Conservation (phyloP, 2,329 filamentous ascomycete genomes). For the Harringtonia aguacate region DNA sequence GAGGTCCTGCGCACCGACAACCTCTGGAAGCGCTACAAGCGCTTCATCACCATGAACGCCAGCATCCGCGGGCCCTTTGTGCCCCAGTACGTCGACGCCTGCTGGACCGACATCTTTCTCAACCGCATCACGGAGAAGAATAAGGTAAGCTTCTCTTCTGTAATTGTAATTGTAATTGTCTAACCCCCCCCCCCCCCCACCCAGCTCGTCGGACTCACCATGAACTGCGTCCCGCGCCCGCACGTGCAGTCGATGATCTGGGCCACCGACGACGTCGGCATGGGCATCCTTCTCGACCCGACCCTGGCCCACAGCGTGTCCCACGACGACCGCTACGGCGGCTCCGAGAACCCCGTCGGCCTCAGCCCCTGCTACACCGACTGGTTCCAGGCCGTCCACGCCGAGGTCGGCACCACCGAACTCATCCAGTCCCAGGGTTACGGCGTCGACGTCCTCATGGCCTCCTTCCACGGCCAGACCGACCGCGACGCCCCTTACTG, state of each 20-base stretch:
- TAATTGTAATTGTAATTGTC: neutral
- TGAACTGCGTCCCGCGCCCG: conserved; percentile 22
- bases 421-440: conserved; percentile 20
- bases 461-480: conserved; percentile 16
- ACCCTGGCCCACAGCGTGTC: conserved; percentile 10
- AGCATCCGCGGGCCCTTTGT: conserved; percentile 26
- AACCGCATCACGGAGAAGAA: conserved; percentile 17
- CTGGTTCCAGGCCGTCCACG: conserved; percentile 17
- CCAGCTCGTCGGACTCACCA: conserved; percentile 24
- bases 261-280: conserved; percentile 26
- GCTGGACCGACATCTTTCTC: conserved; percentile 25
- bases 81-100: conserved; percentile 21
- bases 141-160: no score
- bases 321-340: conserved; percentile 14
- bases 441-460: conserved; percentile 22
- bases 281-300: conserved; percentile 22
- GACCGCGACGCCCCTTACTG: conserved; percentile 10
- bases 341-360: conserved; percentile 15
- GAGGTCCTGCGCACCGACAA: conserved; percentile 21
- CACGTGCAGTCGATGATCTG: conserved; percentile 27
- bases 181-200: no score
- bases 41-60: conserved; percentile 25
- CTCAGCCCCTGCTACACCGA: conserved; percentile 19
- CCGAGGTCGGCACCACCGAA: conserved; percentile 20
- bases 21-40: conserved; percentile 22